Conservation (phyloP, 106 monocot genomes). For the Apostasia ramifera region DNA sequence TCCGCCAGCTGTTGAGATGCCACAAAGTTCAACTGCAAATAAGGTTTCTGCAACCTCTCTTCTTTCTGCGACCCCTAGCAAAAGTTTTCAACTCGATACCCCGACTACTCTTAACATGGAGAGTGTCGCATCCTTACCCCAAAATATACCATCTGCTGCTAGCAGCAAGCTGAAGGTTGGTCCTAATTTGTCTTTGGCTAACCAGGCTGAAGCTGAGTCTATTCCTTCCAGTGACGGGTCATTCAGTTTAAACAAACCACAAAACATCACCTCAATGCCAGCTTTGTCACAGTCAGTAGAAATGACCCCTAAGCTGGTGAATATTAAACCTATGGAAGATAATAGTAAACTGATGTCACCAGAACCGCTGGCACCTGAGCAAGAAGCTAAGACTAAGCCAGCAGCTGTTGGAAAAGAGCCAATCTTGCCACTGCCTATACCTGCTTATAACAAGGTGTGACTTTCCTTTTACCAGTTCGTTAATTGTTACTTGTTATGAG, state of each 20-base stretch:
- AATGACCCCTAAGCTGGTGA: not conserved
- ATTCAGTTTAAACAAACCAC: slow-evolving; percentile 1
- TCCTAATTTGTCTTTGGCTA: not conserved
- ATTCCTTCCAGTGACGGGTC: not conserved
- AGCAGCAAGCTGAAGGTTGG: not conserved
- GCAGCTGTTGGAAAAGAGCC: slow-evolving; percentile 1
- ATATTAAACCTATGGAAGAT: not conserved
- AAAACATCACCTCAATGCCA: slow-evolving; percentile 1
- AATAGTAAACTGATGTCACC: slow-evolving; percentile 7
- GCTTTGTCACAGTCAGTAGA: slow-evolving; percentile 3
- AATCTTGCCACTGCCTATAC: slow-evolving; percentile 6
- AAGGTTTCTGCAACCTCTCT: slow-evolving; percentile 5
- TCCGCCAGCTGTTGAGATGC: slow-evolving; percentile 12
- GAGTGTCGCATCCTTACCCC: not conserved
- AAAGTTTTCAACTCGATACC: not conserved
- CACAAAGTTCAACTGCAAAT: not conserved
- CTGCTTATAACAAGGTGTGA: slow-evolving; percentile 13
- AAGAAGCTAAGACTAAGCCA: slow-evolving; percentile 4
- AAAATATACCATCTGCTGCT: slow-evolving; percentile 8
- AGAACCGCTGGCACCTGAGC: not conserved
- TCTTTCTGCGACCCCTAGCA: not conserved
- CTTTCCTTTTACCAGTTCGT: not conserved
- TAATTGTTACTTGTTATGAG: not conserved
- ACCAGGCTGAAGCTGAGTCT: slow-evolving; percentile 4
- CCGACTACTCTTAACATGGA: not conserved